phyloP scores from a whole-genome alignment of 352 stramenopile species.

The Pelagophyceae sp. region DNA sequence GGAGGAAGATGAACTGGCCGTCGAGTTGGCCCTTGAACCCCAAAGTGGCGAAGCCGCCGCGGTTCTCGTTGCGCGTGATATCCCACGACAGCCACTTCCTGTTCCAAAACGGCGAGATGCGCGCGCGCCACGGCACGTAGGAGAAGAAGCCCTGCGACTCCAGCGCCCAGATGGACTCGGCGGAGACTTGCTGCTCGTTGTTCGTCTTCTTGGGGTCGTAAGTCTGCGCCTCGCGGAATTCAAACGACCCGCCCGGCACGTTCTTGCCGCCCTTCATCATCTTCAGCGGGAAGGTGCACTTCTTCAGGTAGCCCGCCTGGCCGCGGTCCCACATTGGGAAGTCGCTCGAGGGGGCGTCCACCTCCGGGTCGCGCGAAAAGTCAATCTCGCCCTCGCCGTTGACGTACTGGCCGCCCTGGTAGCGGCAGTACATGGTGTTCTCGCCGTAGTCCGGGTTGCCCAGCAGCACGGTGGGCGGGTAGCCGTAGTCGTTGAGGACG shows the following conservation, averaged over 20 bases:
- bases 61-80: constrained; percentile 39
- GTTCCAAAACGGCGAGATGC: constrained; percentile 76
- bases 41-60: constrained; percentile 43
- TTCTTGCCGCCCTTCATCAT: constrained; percentile 50
- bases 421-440: constrained; percentile 66
- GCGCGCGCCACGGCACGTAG: constrained; percentile 68
- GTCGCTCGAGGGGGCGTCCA: constrained; percentile 39
- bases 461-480: constrained; percentile 60
- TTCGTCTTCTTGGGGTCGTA: constrained; percentile 28
- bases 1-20: constrained; percentile 49
- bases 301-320: constrained; percentile 52
- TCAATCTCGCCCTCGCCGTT: constrained; percentile 32
- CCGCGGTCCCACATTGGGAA: constrained; percentile 66
- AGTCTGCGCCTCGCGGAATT: constrained; percentile 36
- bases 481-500: constrained; percentile 76
- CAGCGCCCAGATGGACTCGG: constrained; percentile 49
- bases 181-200: constrained; percentile 29
- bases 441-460: constrained; percentile 61
- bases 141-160: constrained; percentile 53
- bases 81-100: constrained; percentile 64
- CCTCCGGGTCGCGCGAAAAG: not conserved
- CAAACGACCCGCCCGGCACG: constrained; percentile 40
- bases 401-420: constrained; percentile 51
- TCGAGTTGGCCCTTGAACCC: not conserved
- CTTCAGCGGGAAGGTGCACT: constrained; percentile 66